Conservation (phyloP, 164 flowering plant species). For the Platanus orientalis region DNA sequence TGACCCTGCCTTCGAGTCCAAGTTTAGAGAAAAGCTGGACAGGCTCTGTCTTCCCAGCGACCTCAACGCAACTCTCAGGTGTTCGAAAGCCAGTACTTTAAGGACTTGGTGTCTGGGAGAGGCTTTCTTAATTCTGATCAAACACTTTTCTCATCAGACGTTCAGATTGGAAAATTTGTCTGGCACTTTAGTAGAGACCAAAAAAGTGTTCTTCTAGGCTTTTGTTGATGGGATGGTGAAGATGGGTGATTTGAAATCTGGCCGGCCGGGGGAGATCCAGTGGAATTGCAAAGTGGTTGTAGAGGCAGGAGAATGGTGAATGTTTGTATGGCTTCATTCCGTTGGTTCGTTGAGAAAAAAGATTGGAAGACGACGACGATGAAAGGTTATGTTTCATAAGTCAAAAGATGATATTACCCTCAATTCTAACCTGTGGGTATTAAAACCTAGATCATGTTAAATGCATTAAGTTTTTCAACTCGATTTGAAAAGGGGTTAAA, state of each 20-base stretch:
- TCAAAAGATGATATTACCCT: too few species aligned
- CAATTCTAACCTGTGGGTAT: too few species aligned
- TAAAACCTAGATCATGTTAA: too few species aligned
- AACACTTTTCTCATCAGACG: conserved; percentile 40
- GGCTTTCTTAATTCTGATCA: conserved; percentile 91
- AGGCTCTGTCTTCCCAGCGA: conserved; percentile 71
- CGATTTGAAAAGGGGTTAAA: too few species aligned
- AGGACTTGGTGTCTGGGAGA: conserved; percentile 64
- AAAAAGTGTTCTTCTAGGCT: conserved; percentile 48
- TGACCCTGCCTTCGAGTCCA: conserved; percentile 69
- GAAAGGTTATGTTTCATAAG: too few species aligned
- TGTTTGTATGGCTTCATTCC: too few species aligned
- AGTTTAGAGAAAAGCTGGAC: conserved; percentile 44
- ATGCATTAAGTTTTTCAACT: too few species aligned
- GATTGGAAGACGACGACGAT: too few species aligned
- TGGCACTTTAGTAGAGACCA: conserved; percentile 41
- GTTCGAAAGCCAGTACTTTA: conserved; percentile 86
- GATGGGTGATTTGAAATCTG: conserved; percentile 76
- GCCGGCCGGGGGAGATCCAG: conserved; percentile 66
- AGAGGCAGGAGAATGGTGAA: too few species aligned
- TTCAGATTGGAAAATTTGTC: conserved; percentile 47
- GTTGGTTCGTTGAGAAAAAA: too few species aligned
- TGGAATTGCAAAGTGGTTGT: conserved; percentile 59
- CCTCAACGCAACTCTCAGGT: conserved; percentile 65
- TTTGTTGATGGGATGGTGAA: conserved; percentile 83